Base-by-base conservation (phyloP, 2,329 filamentous ascomycete genomes). In the Botrytis elliptica region DNA sequence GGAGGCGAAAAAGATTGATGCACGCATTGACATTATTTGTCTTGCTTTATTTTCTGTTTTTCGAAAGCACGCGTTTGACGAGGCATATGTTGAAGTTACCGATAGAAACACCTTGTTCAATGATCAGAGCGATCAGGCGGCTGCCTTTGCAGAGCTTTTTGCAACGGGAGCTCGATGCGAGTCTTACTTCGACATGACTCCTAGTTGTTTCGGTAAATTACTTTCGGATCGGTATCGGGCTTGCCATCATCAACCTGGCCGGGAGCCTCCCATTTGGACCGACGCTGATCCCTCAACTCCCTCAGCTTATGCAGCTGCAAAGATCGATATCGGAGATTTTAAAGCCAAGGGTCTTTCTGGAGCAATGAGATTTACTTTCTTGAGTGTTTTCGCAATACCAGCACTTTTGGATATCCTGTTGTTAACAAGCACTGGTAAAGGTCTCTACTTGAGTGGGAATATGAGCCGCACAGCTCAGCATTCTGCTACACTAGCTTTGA, bases 81-180 rank as follows among this genome's bases (percentile, higher is more conserved):
- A 91, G 74, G 87, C 90, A 0, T 90, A 90, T 77, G 82, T 88
- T n/a, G 89, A 91, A 79, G 87, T 89, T 1, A 88, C 86, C 0
- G 89, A 91, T 77, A 84, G 88, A 8, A 90, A 89, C 77, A 88
- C 88, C 0, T 81, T 90, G 8, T 89, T 89, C 79, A 87, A 89
- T 72, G 84, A 86, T 33, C 88, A 89, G 70, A 83, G 87, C 5
- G 89, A 91, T 73, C 89, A 91, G 79, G 89, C 88, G 20, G 89
- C 88, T 46, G 87, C 88, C 12, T 91, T 91, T 77, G 86, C 89
- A 0, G 89, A 91, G 78, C 85, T 89, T 0, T 91, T 89, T 81
- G 88, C 88, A 0, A 82, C 90, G 1, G 89, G 89, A 0, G 90
- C 89, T 6, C 87, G 88, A 71, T 91, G 89, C 77, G 88, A 90